Base-by-base conservation (phyloP, 163 green algal species). In the Volvox carteri region DNA sequence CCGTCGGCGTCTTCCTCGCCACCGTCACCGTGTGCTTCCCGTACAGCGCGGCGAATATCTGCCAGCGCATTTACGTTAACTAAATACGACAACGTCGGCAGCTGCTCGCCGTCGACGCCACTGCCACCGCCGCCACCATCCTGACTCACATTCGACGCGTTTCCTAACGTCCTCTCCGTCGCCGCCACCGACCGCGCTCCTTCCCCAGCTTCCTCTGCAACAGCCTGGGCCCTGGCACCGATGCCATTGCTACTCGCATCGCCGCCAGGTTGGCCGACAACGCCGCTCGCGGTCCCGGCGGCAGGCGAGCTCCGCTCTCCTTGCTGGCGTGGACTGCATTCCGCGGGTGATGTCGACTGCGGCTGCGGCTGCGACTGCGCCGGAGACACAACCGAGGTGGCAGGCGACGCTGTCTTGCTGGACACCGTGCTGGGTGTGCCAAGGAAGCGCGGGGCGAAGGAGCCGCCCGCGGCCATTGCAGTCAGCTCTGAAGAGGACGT, bases 1-100 rank as follows among this genome's bases (percentile, higher is more conserved):
- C 2, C 21, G 80, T 16, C 33, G 46, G 14, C 65, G 21, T 2
- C 65, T 0, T 0, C 78, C 4, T 0, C 80, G 46, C 3, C 30
- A 12, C 4, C 23, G 48, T 84, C 48, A 33, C n/a, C 30, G 30
- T 60, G n/a, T 14, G 83, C 83, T 41, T 74, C 35, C 37, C 39
- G 46, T 37, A 88, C 83, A 14, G 83, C 83, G 1, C 28, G 62
- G 7, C 83, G 67, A 14, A 88, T 88, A 3, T 81, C 68, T 5
- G 25, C 4, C 2, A 88, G 67, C 23, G 37, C 41, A 1, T 30
- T 23, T 5, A 81, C 35, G 23, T 83, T 28, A 7, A 81, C 14
- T 14, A 88, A 39, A 52, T 88, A 88, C 50, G 83, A 88, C 68
- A 88, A 48, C 1, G 83, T 88, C 4, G 83, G 68, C 48, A 41